Evolutionary conservation across 306 rosid genomes (phyloP), one percentile per base, ranked within the genome.

Genomic region (Malus sylvestris): DNA sequence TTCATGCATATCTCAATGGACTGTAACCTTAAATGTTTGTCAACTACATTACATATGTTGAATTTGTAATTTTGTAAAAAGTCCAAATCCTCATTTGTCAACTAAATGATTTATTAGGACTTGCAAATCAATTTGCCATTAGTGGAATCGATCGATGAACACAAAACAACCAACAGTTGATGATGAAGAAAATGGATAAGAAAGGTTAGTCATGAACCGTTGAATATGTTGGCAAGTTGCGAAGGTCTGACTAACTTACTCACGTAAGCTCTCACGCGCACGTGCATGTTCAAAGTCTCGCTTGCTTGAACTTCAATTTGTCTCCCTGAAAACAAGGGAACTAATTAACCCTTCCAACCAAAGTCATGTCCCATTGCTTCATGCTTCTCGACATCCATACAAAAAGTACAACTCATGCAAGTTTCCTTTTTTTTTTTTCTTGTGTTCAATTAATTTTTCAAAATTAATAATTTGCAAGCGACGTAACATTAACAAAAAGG

Each of bases 171-270:
- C 11, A 53, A 53, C 59, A 53, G 59, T 53, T 8, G 59, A n/a
- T 22, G 30, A 58, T 58, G 30, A n/a, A 22, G 11, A 58, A 22
- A 58, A n/a, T 58, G 22, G 22, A 42, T 5, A 18, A 18, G 19
- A 14, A 51, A 6, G 20, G n/a, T 11, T 6, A 51, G n/a, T 51
- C n/a, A 52, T 64, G 62, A 73, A 71, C 78, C 85, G 62, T 83
- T 71, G 79, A 81, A 78, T 74, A 72, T 78, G 78, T 60, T 61
- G 72, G 81, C 85, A 72, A 45, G 76, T 59, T 70, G 57, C 35
- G 74, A 72, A 67, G 69, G 15, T 65, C 44, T 22, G 67, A 71
- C 66, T 10, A 42, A 42, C 45, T 42, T 44, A 33, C 70, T 60
- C 53, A 78, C 53, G 76, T 62, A 61, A 35, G 61, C 25, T 4